These are phyloP conservation scores for Penicillium coprophilum DNA, from an alignment of 495 filamentous ascomycete genomes.

Conservation along the genomic window DNA sequence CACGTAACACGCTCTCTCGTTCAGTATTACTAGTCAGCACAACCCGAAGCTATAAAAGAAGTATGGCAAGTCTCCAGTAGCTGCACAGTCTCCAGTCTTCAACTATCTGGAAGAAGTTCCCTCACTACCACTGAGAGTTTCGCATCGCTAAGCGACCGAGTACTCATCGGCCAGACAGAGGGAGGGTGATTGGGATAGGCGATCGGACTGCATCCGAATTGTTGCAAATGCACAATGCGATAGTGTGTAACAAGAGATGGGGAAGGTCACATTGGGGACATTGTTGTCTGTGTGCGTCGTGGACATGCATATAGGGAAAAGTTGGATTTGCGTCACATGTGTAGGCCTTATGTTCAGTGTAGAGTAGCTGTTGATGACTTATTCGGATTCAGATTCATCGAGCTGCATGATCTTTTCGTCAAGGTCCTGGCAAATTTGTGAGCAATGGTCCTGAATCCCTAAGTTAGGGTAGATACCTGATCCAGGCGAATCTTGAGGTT, in stretches of 20 bases:
- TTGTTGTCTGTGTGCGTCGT: neutral
- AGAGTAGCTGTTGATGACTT: neutral
- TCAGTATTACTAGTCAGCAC: neutral
- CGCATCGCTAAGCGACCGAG: neutral
- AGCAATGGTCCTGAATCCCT: neutral
- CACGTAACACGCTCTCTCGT: neutral
- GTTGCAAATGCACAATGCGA: neutral
- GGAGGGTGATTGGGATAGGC: neutral
- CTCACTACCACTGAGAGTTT: neutral
- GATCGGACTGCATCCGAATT: neutral
- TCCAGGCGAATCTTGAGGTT: constrained; percentile 59
- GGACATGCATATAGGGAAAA: neutral
- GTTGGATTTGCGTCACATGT: neutral
- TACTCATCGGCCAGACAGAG: neutral
- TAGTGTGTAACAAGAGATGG: neutral
- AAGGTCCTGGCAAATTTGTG: constrained; percentile 41
- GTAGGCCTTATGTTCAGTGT: neutral
- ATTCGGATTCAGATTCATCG: constrained; percentile 53
- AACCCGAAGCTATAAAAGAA: neutral
- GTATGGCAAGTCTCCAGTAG: neutral
- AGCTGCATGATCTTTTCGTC: constrained; percentile 56
- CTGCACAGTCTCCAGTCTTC: neutral
- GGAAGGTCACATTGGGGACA: neutral
- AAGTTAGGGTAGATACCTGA: constrained; percentile 45
- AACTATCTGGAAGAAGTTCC: too few species aligned